Percentiles rank a stretch among this genome's conserved stretches.
phyloP scores from a whole-genome alignment of 805 yeast genomes.

The Candida nanaspora region DNA sequence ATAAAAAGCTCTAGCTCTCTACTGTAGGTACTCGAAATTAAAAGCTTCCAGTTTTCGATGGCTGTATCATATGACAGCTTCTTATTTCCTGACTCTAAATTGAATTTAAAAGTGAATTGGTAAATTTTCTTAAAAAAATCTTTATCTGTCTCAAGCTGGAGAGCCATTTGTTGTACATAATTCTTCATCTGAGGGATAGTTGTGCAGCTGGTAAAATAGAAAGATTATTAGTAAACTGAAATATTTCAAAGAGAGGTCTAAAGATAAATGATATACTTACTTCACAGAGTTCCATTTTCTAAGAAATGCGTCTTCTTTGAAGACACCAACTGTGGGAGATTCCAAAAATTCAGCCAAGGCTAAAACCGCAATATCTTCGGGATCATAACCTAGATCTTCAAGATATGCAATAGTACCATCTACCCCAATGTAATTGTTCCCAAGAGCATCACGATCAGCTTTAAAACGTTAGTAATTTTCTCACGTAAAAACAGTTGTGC shows the following conservation, averaged over 20 bases:
- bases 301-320: slow-evolving; percentile 42
- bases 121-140: slow-evolving; percentile 53
- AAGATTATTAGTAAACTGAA: neutral
- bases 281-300: slow-evolving; percentile 44
- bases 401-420: slow-evolving; percentile 74
- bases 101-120: slow-evolving; percentile 61
- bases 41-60: slow-evolving; percentile 67
- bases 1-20: slow-evolving; percentile 46
- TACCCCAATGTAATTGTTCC: slow-evolving; percentile 44
- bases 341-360: slow-evolving; percentile 64
- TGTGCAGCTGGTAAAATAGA: slow-evolving; percentile 7
- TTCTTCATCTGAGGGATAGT: slow-evolving; percentile 41
- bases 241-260: too few relatives aligned
- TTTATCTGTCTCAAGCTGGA: slow-evolving; percentile 26
- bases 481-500: neutral
- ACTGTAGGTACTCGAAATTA: slow-evolving; percentile 33
- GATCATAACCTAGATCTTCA: slow-evolving; percentile 57
- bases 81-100: slow-evolving; percentile 54
- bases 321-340: slow-evolving; percentile 61
- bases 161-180: slow-evolving; percentile 26
- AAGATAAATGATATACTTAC: slow-evolving; percentile 4
- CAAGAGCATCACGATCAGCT: slow-evolving; percentile 16
- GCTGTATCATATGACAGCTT: slow-evolving; percentile 55
- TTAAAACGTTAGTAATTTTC: neutral
- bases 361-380: slow-evolving; percentile 69